Base-by-base conservation (phyloP, 2,329 filamentous ascomycete genomes). In the Neonectria neomacrospora region DNA sequence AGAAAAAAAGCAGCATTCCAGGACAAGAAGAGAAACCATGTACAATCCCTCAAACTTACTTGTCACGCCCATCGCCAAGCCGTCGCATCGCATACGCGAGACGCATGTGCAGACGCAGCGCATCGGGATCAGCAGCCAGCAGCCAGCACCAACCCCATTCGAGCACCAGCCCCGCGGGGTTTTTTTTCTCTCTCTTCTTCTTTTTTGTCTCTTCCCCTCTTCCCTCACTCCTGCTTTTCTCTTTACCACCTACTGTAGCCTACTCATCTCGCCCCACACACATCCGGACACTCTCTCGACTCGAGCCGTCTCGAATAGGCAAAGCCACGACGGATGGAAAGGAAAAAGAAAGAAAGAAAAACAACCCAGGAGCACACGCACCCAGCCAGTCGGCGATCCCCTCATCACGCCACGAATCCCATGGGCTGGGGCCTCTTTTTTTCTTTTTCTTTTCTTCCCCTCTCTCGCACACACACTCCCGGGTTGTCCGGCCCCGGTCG, bases 51-150 rank as follows among this genome's bases (percentile, higher is more conserved):
- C 41, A 18, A 39, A n/a, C 5, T 61, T 42, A 61, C 58, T 47
- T 62, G 54, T 54, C 63, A 57, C 51, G 54, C n/a, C 59, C 51
- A 65, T 65, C 63, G 63, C 63, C 63, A 65, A 65, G 63, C 45
- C 51, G 63, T 63, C 39, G 59, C 59, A 65, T 63, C 45, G 63
- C 63, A 65, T 65, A 32, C 47, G 41, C 56, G 50, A 52, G 37
- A 52, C 47, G 39, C 56, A 58, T 56, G 37, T 41, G 37, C 37
- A 41, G 37, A 26, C 54, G 45, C 37, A 51, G 54, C 44, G 30
- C 32, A 50, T 30, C 32, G 39, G 44, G 23, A 50, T n/a, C 34
- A 57, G 32, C 54, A 23, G 50, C 32, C 44, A 37, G 18, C 9
- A n/a, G 28, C 14, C 52, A 54, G 23, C 50, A 52, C 32, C 20